A percentile compares a stretch with the other conserved stretches of the same genome.
phyloP scores from a whole-genome alignment of 352 stramenopile genomes.

The Phytophthora pistaciae region DNA sequence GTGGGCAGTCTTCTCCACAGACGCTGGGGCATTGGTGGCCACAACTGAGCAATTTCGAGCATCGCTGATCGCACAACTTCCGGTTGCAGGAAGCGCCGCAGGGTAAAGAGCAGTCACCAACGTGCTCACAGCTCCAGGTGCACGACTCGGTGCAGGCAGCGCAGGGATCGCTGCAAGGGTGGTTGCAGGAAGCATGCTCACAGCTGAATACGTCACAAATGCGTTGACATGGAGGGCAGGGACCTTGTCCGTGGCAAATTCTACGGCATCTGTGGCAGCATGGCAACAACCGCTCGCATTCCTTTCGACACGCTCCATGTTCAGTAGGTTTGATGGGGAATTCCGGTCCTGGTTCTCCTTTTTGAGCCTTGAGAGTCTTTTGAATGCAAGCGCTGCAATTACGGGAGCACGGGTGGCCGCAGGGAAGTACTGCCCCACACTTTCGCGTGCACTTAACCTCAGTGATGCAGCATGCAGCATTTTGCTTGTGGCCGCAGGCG shows the following conservation, averaged over 20 bases:
- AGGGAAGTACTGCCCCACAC: conserved; percentile 30
- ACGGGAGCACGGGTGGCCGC: conserved; percentile 52
- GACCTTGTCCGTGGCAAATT: conserved; percentile 62
- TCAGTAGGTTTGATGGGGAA: conserved; percentile 46
- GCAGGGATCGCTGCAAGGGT: conserved; percentile 56
- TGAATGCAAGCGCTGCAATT: conserved; percentile 45
- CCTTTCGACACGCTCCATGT: conserved; percentile 62
- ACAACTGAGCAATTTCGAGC: conserved; percentile 56
- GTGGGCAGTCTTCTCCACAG: conserved; percentile 78
- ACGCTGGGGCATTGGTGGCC: conserved; percentile 81
- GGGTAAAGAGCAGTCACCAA: conserved; percentile 59
- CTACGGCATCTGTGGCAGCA: conserved; percentile 74
- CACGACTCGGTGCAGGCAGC: conserved; percentile 78
- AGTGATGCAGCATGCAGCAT: conserved; percentile 2
- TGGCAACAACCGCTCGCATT: conserved; percentile 66
- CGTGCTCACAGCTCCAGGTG: conserved; percentile 75
- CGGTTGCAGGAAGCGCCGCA: conserved; percentile 62
- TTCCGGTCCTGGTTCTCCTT: conserved; percentile 26
- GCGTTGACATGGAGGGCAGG: conserved; percentile 64
- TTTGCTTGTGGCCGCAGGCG: conserved; percentile 43
- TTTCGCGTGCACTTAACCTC: conserved; percentile 30
- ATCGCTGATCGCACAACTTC: conserved; percentile 58
- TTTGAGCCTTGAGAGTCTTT: conserved; percentile 36
- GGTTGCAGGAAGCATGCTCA: conserved; percentile 66
- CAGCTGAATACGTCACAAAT: conserved; percentile 65